phyloP scores from a whole-genome alignment of 768 basidiomycete species.

The Butyriboletus loyo region DNA sequence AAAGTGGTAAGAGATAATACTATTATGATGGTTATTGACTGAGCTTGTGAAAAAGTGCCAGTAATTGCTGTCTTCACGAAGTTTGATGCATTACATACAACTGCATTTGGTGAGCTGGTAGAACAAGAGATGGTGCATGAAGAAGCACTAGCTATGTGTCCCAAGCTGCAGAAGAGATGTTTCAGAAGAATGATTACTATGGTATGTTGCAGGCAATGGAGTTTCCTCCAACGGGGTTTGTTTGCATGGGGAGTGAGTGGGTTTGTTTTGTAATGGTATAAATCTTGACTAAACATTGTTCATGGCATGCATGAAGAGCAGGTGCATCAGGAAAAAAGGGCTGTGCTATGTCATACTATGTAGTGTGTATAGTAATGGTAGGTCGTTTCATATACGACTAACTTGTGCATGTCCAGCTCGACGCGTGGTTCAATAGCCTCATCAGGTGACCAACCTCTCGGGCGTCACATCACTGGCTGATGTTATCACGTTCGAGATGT shows the following conservation, averaged over 20 bases:
- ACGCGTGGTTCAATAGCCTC: conserved; percentile 45
- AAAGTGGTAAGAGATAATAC: neutral
- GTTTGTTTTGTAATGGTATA: neutral
- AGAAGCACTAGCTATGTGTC: conserved; percentile 4
- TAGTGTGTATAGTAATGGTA: no score
- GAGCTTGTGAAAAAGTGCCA: conserved; percentile 28
- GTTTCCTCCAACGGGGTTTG: neutral
- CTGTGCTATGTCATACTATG: no score
- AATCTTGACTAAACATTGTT: no score
- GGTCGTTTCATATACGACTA: neutral
- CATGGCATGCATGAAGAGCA: no score
- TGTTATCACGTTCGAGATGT: conserved; percentile 53
- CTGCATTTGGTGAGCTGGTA: conserved; percentile 15
- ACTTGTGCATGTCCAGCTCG: conserved; percentile 46
- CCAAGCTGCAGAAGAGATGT: conserved; percentile 10
- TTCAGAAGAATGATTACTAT: neutral
- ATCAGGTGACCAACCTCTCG: conserved; percentile 52
- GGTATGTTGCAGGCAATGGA: neutral
- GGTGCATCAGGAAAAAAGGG: no score
- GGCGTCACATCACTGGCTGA: conserved; percentile 58
- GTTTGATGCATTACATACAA: conserved; percentile 30
- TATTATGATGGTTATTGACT: neutral
- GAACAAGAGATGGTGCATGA: conserved; percentile 4
- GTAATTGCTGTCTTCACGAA: conserved; percentile 40
- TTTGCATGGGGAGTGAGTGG: neutral